Evolutionary conservation across 2,329 filamentous ascomycete genomes (phyloP).

Genomic region (Ceratocystis lukuohia): DNA sequence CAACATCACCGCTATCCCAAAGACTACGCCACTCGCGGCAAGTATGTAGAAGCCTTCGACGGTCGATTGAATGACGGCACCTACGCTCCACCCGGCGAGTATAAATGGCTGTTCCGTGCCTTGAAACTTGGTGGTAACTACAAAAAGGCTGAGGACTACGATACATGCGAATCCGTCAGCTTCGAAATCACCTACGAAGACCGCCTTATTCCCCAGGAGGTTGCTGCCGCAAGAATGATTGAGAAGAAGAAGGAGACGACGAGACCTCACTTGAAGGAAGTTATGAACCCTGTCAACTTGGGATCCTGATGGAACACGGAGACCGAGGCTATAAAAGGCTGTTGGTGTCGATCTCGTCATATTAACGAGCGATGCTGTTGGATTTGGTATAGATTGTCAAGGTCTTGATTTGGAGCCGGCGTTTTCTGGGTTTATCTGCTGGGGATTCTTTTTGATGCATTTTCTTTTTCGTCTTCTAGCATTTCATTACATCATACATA

Average conservation of each 20-base stretch:
- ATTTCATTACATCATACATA: background rate
- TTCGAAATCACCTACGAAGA: conserved; percentile 35
- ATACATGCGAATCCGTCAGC: conserved; percentile 29
- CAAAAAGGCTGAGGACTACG: conserved; percentile 34
- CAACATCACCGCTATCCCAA: conserved; percentile 32
- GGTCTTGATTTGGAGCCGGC: background rate
- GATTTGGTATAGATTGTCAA: background rate
- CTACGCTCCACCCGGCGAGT: conserved; percentile 36
- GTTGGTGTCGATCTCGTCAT: background rate
- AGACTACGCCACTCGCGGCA: conserved; percentile 23
- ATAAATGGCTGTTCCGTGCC: conserved; percentile 37
- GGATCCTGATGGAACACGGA: background rate
- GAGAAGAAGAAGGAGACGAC: background rate
- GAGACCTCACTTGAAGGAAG: background rate
- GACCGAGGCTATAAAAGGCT: background rate
- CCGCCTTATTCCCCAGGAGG: background rate
- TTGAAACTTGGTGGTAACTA: conserved; percentile 39
- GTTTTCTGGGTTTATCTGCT: background rate
- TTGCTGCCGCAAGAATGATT: background rate
- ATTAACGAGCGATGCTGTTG: background rate
- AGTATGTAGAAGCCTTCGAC: conserved; percentile 29
- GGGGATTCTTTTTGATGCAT: background rate
- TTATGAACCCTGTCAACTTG: background rate
- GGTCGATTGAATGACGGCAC: conserved; percentile 35
- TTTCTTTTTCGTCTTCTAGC: background rate